Percentiles rank a stretch among this genome's conserved stretches.
phyloP scores from a whole-genome alignment of 2,329 filamentous ascomycete species.

The Aureobasidium sp. region DNA sequence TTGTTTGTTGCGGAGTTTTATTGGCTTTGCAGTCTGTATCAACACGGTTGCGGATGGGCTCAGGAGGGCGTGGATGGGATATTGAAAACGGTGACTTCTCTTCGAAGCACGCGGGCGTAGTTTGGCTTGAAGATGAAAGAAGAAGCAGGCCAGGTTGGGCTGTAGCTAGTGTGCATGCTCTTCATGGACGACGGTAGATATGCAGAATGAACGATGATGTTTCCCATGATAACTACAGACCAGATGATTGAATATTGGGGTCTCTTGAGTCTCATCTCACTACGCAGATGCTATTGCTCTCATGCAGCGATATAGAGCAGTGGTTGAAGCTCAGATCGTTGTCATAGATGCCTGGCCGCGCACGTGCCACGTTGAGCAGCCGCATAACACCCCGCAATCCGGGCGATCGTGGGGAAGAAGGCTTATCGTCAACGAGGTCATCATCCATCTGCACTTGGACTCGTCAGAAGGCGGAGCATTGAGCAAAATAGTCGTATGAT shows the following conservation, averaged over 20 bases:
- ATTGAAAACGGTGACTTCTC: background rate
- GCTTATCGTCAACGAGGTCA: background rate
- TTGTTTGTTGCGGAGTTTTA: conserved; percentile 12
- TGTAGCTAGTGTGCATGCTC: background rate
- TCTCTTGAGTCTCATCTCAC: too few species aligned
- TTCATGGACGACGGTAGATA: background rate
- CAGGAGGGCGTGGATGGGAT: conserved; percentile 5
- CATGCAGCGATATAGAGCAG: too few species aligned
- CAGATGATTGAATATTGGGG: background rate
- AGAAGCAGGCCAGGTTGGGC: background rate
- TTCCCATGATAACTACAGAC: background rate
- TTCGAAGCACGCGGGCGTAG: conserved; percentile 6
- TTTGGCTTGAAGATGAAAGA: background rate
- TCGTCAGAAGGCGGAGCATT: background rate
- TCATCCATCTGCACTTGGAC: background rate
- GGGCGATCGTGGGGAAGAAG: too few species aligned
- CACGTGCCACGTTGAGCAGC: background rate
- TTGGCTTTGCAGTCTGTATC: conserved; percentile 13
- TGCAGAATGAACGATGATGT: conserved; percentile 1
- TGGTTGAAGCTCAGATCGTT: too few species aligned
- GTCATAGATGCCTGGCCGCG: background rate
- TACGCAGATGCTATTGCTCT: too few species aligned
- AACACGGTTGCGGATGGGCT: conserved; percentile 1
- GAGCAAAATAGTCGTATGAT: conserved; percentile 7
- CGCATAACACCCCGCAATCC: too few species aligned